These are phyloP conservation scores for Coriolopsis trogii DNA, from an alignment of 1,284 basidiomycete species.

Conservation along the genomic window DNA sequence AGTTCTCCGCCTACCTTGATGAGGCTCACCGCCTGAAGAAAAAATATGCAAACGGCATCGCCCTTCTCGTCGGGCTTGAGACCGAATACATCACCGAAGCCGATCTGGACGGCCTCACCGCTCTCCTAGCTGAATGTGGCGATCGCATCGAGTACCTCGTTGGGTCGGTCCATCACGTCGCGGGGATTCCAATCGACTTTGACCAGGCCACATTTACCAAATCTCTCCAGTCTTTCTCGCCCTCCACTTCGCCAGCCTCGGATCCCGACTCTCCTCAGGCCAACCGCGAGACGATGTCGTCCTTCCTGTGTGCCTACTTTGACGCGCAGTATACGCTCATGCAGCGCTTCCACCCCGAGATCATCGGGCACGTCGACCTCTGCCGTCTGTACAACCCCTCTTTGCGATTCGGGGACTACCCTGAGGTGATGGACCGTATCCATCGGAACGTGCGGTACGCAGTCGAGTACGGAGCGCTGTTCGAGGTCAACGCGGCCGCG, in stretches of 20 bases:
- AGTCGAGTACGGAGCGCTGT: constrained; percentile 85
- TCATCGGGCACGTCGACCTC: constrained; percentile 94
- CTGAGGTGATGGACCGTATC: constrained; percentile 66
- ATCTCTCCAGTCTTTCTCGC: constrained; percentile 52
- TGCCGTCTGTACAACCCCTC: constrained; percentile 80
- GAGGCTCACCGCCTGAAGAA: constrained; percentile 80
- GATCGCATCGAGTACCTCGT: constrained; percentile 86
- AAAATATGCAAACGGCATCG: constrained; percentile 63
- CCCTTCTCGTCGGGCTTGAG: constrained; percentile 89
- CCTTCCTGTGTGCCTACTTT: constrained; percentile 75
- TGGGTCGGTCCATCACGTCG: constrained; percentile 93
- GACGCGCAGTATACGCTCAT: constrained; percentile 81
- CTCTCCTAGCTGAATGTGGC: constrained; percentile 46
- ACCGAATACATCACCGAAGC: constrained; percentile 83
- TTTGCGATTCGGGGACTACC: constrained; percentile 55
- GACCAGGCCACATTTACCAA: constrained; percentile 72
- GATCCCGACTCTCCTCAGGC: constrained; percentile 2
- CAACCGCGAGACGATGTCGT: constrained; percentile 34
- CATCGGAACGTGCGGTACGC: constrained; percentile 80
- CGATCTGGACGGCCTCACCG: constrained; percentile 65
- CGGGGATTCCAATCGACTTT: constrained; percentile 91
- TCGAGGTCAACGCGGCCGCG: constrained; percentile 93
- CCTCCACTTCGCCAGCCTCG: constrained; percentile 5
- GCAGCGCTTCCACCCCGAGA: constrained; percentile 76
- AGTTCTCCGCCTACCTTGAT: constrained; percentile 70